phyloP scores from a whole-genome alignment of 2,329 filamentous ascomycete genomes.

The Bimuria novae-zelandiae region DNA sequence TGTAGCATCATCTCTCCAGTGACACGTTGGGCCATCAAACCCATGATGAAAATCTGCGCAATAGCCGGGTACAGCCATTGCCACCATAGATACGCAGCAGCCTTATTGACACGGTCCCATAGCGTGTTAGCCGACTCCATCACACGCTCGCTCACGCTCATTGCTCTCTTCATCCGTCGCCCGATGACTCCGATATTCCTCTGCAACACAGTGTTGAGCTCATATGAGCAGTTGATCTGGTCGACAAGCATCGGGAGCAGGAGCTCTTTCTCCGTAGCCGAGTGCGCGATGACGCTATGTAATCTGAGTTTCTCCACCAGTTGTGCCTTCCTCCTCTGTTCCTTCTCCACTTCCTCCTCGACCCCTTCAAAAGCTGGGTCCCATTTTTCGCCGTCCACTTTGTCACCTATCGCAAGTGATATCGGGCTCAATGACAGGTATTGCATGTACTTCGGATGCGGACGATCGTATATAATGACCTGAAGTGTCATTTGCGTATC shows the following conservation, averaged over 20 bases:
- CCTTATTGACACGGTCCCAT: constrained; percentile 73
- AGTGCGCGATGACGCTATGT: constrained; percentile 80
- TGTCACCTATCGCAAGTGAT: constrained; percentile 75
- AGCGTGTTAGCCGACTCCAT: constrained; percentile 90
- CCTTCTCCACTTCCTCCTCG: constrained; percentile 72
- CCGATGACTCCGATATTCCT: constrained; percentile 88
- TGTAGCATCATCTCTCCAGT: constrained; percentile 78
- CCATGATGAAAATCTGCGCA: constrained; percentile 71
- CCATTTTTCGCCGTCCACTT: constrained; percentile 53
- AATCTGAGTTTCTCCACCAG: constrained; percentile 85
- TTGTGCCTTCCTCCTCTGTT: constrained; percentile 64
- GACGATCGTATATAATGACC: constrained; percentile 85
- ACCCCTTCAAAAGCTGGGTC: constrained; percentile 54
- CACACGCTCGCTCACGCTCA: constrained; percentile 92
- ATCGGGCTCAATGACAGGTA: constrained; percentile 93
- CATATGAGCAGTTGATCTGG: constrained; percentile 95
- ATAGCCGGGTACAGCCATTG: constrained; percentile 80
- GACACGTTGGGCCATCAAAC: constrained; percentile 78
- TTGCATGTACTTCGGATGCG: constrained; percentile 87
- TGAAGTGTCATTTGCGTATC: constrained; percentile 76
- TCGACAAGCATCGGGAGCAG: constrained; percentile 81
- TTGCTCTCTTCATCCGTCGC: constrained; percentile 75
- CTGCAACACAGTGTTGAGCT: constrained; percentile 82
- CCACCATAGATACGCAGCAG: constrained; percentile 71
- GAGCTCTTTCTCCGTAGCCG: constrained; percentile 79